Conservation (phyloP, 352 stramenopile genomes). For the Globisporangium acanthophoron region DNA sequence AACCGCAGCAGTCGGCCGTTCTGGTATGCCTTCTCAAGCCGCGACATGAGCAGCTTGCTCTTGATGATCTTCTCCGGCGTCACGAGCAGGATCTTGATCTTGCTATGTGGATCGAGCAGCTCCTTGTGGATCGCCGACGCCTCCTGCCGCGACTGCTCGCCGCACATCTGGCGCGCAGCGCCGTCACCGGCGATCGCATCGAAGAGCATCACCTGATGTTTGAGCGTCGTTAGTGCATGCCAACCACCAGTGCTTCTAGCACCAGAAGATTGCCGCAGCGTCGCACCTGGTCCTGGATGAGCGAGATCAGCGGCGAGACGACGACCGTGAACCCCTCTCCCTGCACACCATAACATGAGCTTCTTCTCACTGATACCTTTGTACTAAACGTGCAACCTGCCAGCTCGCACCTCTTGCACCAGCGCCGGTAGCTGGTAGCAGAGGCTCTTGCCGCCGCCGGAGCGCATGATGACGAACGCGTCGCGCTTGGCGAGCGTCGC, state of each 20-base stretch:
- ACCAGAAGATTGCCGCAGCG: not conserved
- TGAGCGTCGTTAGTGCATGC: not conserved
- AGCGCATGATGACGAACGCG: conserved; percentile 92
- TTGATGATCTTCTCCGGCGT: conserved; percentile 92
- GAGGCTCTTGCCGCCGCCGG: conserved; percentile 80
- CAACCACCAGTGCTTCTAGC: not conserved
- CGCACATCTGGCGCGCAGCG: conserved; percentile 40
- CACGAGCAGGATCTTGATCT: conserved; percentile 84
- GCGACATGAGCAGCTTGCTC: conserved; percentile 83
- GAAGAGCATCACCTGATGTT: conserved; percentile 55
- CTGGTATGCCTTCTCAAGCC: conserved; percentile 88
- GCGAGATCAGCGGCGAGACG: conserved; percentile 89
- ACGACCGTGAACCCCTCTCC: conserved; percentile 83
- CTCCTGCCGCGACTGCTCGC: conserved; percentile 49
- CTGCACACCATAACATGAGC: conserved; percentile 7
- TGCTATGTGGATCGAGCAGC: conserved; percentile 60
- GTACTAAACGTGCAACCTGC: not conserved
- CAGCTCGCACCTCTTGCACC: conserved; percentile 37
- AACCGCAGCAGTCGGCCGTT: conserved; percentile 81
- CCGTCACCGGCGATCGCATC: conserved; percentile 58
- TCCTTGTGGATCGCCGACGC: conserved; percentile 67
- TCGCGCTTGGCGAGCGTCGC: conserved; percentile 84
- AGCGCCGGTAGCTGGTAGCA: conserved; percentile 89
- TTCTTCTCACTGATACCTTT: not conserved
- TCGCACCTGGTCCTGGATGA: conserved; percentile 90